Evolutionary conservation across 768 basidiomycete genomes (phyloP).

Genomic region (Stropharia rugosoannulata): DNA sequence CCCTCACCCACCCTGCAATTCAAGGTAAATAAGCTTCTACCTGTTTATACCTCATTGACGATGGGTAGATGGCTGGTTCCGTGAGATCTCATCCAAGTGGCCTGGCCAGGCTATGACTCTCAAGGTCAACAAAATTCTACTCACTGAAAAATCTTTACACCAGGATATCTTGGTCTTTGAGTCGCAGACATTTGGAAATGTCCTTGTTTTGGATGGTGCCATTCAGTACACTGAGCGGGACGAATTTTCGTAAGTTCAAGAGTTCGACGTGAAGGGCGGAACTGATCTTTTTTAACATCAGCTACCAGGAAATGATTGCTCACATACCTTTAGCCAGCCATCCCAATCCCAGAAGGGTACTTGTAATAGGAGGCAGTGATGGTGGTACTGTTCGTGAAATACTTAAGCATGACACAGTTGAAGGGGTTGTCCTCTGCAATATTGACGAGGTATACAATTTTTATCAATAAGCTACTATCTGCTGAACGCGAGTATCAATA

Average conservation of each 20-base stretch:
- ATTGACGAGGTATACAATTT: slow-evolving; percentile 79
- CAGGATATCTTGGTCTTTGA: slow-evolving; percentile 98
- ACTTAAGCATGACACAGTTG: slow-evolving; percentile 88
- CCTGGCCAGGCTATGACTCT: slow-evolving; percentile 97
- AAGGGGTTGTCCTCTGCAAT: slow-evolving; percentile 93
- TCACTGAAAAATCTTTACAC: slow-evolving; percentile 88
- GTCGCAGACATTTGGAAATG: slow-evolving; percentile 94
- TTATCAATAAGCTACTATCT: background rate
- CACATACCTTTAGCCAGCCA: slow-evolving; percentile 96
- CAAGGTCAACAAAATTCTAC: slow-evolving; percentile 93
- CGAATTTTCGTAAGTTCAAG: slow-evolving; percentile 87
- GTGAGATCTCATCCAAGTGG: slow-evolving; percentile 94
- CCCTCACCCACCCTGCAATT: slow-evolving; percentile 50
- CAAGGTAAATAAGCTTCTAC: background rate
- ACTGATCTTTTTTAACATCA: slow-evolving; percentile 25
- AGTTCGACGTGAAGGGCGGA: background rate
- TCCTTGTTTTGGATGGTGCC: slow-evolving; percentile 91
- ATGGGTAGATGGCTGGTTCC: slow-evolving; percentile 85
- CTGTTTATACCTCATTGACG: background rate
- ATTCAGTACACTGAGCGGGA: slow-evolving; percentile 98
- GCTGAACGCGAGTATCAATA: background rate
- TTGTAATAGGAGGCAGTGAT: slow-evolving; percentile 98
- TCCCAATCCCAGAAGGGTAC: slow-evolving; percentile 92
- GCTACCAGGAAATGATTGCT: slow-evolving; percentile 99
- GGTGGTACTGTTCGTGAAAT: slow-evolving; percentile 98